phyloP scores from a whole-genome alignment of 495 filamentous ascomycete species.

The Penicillium canescens region DNA sequence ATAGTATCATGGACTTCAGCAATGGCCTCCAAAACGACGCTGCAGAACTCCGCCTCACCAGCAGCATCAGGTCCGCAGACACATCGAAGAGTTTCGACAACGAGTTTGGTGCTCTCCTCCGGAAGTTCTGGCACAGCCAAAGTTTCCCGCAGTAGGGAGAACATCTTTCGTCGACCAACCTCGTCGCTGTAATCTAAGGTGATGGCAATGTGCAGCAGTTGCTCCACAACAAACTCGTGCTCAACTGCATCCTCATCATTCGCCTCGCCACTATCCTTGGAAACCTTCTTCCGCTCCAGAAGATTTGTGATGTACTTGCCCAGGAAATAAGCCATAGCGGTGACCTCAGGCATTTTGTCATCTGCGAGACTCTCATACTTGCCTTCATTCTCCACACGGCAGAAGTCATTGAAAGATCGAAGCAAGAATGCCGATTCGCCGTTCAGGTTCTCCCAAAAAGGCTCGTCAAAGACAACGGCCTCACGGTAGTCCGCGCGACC shows the following conservation, averaged over 20 bases:
- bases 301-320: constrained; percentile 76
- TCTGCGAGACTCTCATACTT: constrained; percentile 74
- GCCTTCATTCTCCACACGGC: constrained; percentile 65
- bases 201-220: constrained; percentile 87
- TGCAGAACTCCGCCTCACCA: constrained; percentile 91
- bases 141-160: constrained; percentile 78
- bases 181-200: constrained; percentile 95
- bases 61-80: constrained; percentile 75
- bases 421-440: constrained; percentile 86
- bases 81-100: constrained; percentile 76
- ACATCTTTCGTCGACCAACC: constrained; percentile 93
- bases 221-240: constrained; percentile 91
- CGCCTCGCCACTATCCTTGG: constrained; percentile 55
- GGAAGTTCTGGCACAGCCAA: constrained; percentile 85
- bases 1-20: constrained; percentile 96
- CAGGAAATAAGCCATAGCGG: constrained; percentile 79
- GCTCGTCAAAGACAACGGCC: constrained; percentile 74
- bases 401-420: constrained; percentile 92
- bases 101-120: constrained; percentile 87
- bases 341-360: constrained; percentile 94
- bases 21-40: constrained; percentile 86
- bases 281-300: constrained; percentile 63
- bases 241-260: constrained; percentile 81
- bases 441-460: constrained; percentile 83
- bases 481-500: constrained; percentile 89